Conservation (phyloP, 1,284 basidiomycete species). For the Naganishia liquefaciens region DNA sequence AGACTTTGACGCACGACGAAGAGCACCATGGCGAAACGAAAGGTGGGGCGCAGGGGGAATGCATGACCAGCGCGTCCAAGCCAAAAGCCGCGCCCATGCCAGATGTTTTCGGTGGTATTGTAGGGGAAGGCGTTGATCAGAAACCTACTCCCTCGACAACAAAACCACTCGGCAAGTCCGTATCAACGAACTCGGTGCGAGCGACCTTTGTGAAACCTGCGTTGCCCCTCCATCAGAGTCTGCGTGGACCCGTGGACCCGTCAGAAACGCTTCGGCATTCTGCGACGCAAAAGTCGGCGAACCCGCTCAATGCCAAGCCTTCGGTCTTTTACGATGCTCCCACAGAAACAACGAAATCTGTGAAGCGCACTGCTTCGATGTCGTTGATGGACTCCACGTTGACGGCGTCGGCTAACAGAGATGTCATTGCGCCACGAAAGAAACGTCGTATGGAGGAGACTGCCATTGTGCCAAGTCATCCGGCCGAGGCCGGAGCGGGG, state of each 20-base stretch:
- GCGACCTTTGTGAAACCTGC: conserved; percentile 25
- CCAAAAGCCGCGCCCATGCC: conserved; percentile 1
- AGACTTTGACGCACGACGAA: not conserved
- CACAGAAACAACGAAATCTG: not conserved
- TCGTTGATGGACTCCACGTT: conserved; percentile 24
- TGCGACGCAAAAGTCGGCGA: conserved; percentile 3
- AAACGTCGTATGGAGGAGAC: conserved; percentile 11
- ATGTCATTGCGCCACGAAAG: conserved; percentile 10
- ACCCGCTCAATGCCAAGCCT: conserved; percentile 17
- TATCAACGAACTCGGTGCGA: conserved; percentile 8
- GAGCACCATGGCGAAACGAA: not conserved
- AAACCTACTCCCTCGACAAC: conserved; percentile 1
- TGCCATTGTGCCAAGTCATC: not conserved
- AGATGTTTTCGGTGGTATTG: conserved; percentile 13
- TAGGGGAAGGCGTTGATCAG: not conserved
- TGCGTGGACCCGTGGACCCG: conserved; percentile 7
- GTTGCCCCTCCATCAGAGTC: not conserved
- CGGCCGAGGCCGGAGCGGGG: not conserved
- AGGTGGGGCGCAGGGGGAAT: not conserved
- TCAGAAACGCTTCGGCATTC: conserved; percentile 3
- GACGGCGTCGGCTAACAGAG: conserved; percentile 5
- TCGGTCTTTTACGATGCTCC: conserved; percentile 22
- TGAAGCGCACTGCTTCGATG: conserved; percentile 11
- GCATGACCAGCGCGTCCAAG: conserved; percentile 1
- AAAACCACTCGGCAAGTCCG: not conserved